These are phyloP conservation scores for Psilocybe cyanescens DNA, from an alignment of 768 basidiomycete species.

Conservation along the genomic window DNA sequence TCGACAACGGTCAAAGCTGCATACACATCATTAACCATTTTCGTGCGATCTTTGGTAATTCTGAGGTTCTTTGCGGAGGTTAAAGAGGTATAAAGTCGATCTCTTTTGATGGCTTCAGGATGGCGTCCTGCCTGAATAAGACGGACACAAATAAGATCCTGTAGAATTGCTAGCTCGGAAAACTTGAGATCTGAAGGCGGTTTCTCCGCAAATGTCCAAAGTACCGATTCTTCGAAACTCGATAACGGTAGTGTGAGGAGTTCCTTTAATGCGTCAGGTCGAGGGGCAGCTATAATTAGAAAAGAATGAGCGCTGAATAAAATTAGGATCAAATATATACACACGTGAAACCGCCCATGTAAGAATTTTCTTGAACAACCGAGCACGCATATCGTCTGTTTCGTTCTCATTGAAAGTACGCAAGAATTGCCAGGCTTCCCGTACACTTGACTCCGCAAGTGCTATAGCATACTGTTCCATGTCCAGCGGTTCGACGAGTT, in stretches of 20 bases:
- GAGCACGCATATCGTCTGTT: slow-evolving; percentile 49
- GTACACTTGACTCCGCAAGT: slow-evolving; percentile 63
- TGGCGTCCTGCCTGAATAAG: slow-evolving; percentile 75
- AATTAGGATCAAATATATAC: slow-evolving; percentile 24
- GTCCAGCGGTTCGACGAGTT: slow-evolving; percentile 69
- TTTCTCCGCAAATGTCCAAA: slow-evolving; percentile 62
- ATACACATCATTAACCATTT: slow-evolving; percentile 74
- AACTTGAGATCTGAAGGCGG: slow-evolving; percentile 52
- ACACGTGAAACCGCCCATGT: slow-evolving; percentile 73
- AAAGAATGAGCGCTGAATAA: slow-evolving; percentile 3
- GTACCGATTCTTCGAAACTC: slow-evolving; percentile 59
- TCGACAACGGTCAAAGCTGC: slow-evolving; percentile 65
- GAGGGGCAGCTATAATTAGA: slow-evolving; percentile 54
- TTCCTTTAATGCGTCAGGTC: slow-evolving; percentile 57
- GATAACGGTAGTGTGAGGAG: slow-evolving; percentile 71
- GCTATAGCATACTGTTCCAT: slow-evolving; percentile 73
- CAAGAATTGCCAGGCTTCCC: slow-evolving; percentile 79
- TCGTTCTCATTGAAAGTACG: slow-evolving; percentile 74
- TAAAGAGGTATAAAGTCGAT: slow-evolving; percentile 60
- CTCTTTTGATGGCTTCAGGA: slow-evolving; percentile 75
- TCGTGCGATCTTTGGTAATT: slow-evolving; percentile 57
- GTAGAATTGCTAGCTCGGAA: slow-evolving; percentile 58
- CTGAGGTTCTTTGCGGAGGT: slow-evolving; percentile 41
- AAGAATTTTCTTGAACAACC: slow-evolving; percentile 61
- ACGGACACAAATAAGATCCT: slow-evolving; percentile 80